Conservation (phyloP, 345 rosid genomes). For the Ceriops tagal region DNA sequence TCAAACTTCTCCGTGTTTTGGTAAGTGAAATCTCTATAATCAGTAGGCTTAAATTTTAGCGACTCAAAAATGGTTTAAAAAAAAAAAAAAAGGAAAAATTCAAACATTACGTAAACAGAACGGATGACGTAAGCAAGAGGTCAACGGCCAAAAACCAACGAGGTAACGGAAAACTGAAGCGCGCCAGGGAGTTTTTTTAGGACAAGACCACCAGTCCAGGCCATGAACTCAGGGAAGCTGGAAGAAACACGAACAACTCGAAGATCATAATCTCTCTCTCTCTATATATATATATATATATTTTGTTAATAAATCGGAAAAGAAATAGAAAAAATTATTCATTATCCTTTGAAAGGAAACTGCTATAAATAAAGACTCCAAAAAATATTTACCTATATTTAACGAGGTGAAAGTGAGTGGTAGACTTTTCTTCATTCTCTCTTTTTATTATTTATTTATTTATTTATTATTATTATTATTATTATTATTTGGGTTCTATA, state of each 20-base stretch:
- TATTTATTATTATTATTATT: neutral
- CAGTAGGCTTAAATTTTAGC: neutral
- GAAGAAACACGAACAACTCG: neutral
- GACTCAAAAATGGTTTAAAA: neutral
- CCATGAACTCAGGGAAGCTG: neutral
- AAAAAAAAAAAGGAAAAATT: neutral
- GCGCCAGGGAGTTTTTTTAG: neutral
- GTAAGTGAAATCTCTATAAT: accelerated
- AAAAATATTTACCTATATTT: too few relatives aligned
- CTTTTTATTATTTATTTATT: too few relatives aligned
- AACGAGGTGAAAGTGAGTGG: too few relatives aligned
- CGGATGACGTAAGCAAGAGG: neutral
- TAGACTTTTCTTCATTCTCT: too few relatives aligned
- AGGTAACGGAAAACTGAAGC: neutral
- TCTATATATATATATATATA: neutral
- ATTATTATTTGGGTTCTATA: neutral
- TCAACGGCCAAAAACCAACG: neutral
- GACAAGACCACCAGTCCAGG: neutral
- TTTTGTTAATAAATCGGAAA: too few relatives aligned
- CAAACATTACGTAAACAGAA: too few relatives aligned
- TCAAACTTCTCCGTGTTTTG: too few relatives aligned
- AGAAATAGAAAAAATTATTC: too few relatives aligned
- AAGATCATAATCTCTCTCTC: neutral
- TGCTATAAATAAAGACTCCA: too few relatives aligned
- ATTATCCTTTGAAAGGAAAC: too few relatives aligned